These are phyloP conservation scores for Senna siamea DNA, from an alignment of 306 rosid genomes.

Conservation along the genomic window DNA sequence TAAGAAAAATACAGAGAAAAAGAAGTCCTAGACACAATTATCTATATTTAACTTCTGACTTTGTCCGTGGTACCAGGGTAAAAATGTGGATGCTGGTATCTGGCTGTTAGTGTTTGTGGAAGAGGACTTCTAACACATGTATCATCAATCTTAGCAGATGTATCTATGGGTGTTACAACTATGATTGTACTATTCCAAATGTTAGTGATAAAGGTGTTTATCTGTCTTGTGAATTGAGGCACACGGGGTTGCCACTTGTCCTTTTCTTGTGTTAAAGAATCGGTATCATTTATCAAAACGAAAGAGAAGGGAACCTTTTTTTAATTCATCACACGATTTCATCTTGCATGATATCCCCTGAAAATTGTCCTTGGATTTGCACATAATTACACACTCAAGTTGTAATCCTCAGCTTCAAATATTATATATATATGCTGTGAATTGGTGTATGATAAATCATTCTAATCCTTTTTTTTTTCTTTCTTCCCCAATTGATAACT, in stretches of 20 bases:
- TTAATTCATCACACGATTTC: conserved; percentile 29
- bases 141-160: conserved; percentile 17
- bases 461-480: neutral
- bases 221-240: neutral
- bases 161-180: conserved; percentile 4
- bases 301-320: neutral
- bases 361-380: conserved; percentile 2
- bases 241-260: neutral
- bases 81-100: conserved; percentile 7
- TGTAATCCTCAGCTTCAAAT: neutral
- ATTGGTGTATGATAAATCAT: neutral
- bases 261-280: neutral
- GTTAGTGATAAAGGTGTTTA: neutral
- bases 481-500: neutral
- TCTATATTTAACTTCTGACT: neutral
- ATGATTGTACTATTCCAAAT: neutral
- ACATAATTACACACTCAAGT: conserved; percentile 10
- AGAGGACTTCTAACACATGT: neutral
- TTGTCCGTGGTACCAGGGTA: conserved; percentile 8
- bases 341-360: neutral
- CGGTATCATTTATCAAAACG: neutral
- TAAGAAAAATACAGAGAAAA: neutral
- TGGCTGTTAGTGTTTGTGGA: conserved; percentile 5
- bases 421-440: neutral
- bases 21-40: neutral